These are phyloP conservation scores for Simmondsia chinensis DNA, from an alignment of 148 eudicot genomes.

Conservation along the genomic window DNA sequence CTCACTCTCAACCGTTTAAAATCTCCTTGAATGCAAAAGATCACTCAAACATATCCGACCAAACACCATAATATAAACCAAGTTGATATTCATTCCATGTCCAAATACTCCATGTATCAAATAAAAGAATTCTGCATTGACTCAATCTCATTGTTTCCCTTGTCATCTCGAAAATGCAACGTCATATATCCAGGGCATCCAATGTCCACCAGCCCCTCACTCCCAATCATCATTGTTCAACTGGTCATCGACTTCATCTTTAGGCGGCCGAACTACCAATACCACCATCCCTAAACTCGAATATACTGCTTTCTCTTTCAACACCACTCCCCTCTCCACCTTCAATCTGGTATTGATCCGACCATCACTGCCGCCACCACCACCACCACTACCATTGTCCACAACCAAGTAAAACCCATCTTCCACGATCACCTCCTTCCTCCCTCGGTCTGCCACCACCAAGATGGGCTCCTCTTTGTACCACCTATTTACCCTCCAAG, in stretches of 20 bases:
- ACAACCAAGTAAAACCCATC: constrained; percentile 67
- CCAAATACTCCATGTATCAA: too few species aligned
- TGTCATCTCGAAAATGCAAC: background rate
- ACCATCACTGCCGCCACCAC: too few species aligned
- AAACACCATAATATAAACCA: too few species aligned
- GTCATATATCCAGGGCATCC: too few species aligned
- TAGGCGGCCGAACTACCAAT: constrained; percentile 93
- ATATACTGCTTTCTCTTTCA: constrained; percentile 51
- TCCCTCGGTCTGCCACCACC: constrained; percentile 69
- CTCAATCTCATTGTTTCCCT: too few species aligned
- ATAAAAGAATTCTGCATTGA: too few species aligned
- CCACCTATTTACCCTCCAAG: constrained; percentile 61
- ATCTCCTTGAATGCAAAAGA: too few species aligned
- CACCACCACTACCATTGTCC: constrained; percentile 16
- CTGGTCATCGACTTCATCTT: constrained; percentile 44
- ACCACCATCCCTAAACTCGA: constrained; percentile 64
- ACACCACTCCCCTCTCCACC: constrained; percentile 54
- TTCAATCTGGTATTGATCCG: too few species aligned
- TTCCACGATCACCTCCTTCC: constrained; percentile 38
- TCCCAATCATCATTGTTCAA: constrained; percentile 79
- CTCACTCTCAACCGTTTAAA: too few species aligned
- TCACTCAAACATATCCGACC: too few species aligned
- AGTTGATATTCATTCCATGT: too few species aligned
- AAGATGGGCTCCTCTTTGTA: constrained; percentile 53
- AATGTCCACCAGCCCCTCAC: constrained; percentile 8